Conservation (phyloP, 192 early-diverging fungal genomes). For the Linnemannia hyalina region DNA sequence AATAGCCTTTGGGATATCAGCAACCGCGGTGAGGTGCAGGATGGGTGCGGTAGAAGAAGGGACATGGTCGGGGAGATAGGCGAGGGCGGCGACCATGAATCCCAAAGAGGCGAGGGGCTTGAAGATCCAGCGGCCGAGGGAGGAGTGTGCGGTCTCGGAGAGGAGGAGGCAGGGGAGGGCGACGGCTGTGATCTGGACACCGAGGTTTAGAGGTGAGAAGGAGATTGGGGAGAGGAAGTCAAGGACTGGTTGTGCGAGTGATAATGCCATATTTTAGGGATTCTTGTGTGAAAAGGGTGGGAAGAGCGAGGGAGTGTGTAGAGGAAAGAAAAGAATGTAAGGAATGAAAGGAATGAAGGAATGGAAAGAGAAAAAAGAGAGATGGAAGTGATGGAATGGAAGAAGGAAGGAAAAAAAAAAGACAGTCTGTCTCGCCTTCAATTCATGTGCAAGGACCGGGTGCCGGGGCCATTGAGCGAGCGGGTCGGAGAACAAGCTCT, state of each 20-base stretch:
- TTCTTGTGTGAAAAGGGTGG: not conserved
- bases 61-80: constrained; percentile 28
- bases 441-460: too few species aligned
- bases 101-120: constrained; percentile 51
- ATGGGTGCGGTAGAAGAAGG: constrained; percentile 11
- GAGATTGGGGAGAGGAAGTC: constrained; percentile 30
- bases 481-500: too few species aligned
- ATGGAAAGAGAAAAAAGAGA: not conserved
- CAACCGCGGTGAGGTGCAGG: not conserved
- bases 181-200: constrained; percentile 49
- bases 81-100: constrained; percentile 39
- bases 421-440: too few species aligned
- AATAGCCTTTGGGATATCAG: constrained; percentile 8
- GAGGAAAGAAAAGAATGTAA: not conserved
- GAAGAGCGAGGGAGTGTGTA: not conserved
- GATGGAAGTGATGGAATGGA: not conserved
- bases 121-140: constrained; percentile 36
- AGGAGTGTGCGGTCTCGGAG: constrained; percentile 25
- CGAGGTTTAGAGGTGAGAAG: constrained; percentile 32
- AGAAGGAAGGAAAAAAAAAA: too few species aligned
- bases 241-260: constrained; percentile 13
- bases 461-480: too few species aligned
- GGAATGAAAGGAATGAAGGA: constrained; percentile 1
- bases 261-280: not conserved
- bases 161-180: constrained; percentile 43